These are phyloP conservation scores for Plasmopara muralis DNA, from an alignment of 352 stramenopile species.

Conservation along the genomic window DNA sequence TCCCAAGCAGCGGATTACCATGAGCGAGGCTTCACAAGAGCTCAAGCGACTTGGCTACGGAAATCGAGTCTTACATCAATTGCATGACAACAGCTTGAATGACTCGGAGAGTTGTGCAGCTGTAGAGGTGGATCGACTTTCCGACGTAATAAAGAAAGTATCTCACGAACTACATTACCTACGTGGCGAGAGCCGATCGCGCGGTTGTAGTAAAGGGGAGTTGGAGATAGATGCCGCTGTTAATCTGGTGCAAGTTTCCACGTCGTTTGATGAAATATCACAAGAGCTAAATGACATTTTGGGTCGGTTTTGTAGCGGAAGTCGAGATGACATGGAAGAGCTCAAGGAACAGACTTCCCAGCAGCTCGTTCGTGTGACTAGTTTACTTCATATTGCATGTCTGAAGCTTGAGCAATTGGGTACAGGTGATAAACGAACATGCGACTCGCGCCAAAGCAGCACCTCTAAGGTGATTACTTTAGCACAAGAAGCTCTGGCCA, in stretches of 20 bases:
- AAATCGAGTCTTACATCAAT: slow-evolving; percentile 15
- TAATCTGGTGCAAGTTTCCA: slow-evolving; percentile 13
- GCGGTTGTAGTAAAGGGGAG: slow-evolving; percentile 10
- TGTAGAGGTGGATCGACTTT: slow-evolving; percentile 14
- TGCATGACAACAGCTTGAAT: slow-evolving; percentile 16
- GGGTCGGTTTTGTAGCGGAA: slow-evolving; percentile 14
- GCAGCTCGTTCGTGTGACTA: slow-evolving; percentile 20
- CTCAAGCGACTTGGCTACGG: slow-evolving; percentile 46
- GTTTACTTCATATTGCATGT: slow-evolving; percentile 34
- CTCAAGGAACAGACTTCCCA: slow-evolving; percentile 18
- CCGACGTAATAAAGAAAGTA: slow-evolving; percentile 31
- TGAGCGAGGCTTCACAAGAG: slow-evolving; percentile 41
- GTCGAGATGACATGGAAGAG: slow-evolving; percentile 7
- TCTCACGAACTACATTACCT: slow-evolving; percentile 35
- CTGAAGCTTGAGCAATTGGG: slow-evolving; percentile 35
- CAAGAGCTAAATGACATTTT: slow-evolving; percentile 31
- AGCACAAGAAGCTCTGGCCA: slow-evolving; percentile 17
- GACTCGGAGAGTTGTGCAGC: slow-evolving; percentile 12
- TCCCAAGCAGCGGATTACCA: slow-evolving; percentile 34
- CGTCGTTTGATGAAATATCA: slow-evolving; percentile 32
- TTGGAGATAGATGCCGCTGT: slow-evolving; percentile 6
- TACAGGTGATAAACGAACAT: slow-evolving; percentile 20
- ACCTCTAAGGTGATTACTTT: slow-evolving; percentile 18
- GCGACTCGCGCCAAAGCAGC: slow-evolving; percentile 12
- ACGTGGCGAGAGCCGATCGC: slow-evolving; percentile 14